Percentiles rank a stretch among this genome's conserved stretches.
phyloP scores from a whole-genome alignment of 106 monocot genomes.

The Triglochin maritima region DNA sequence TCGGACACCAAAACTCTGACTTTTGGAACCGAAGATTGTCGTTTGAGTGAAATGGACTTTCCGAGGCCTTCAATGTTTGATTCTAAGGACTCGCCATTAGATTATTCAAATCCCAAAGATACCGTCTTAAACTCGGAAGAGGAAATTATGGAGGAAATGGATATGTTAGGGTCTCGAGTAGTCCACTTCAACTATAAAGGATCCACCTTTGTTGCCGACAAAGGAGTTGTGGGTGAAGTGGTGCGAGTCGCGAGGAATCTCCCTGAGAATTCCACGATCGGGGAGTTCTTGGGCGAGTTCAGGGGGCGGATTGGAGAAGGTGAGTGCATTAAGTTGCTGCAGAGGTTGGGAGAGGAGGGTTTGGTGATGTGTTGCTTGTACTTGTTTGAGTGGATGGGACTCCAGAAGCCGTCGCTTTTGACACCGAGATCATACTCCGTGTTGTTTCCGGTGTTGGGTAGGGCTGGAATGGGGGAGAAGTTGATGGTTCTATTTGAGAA shows the following conservation, averaged over 20 bases:
- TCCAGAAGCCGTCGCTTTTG: conserved; percentile 47
- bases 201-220: neutral
- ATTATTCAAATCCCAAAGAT: neutral
- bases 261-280: conserved; percentile 46
- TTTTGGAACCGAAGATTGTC: no score
- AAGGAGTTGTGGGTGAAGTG: conserved; percentile 36
- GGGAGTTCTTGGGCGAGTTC: conserved; percentile 39
- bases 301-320: conserved; percentile 43
- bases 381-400: conserved; percentile 80
- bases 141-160: neutral
- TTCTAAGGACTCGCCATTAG: no score
- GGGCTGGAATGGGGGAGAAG: conserved; percentile 54
- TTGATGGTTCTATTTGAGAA: conserved; percentile 58
- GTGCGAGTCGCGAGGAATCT: conserved; percentile 39
- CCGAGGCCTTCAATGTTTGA: no score
- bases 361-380: conserved; percentile 40
- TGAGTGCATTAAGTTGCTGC: conserved; percentile 71
- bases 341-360: conserved; percentile 57
- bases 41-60: neutral
- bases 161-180: no score
- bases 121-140: neutral
- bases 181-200: neutral
- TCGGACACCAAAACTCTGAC: no score
- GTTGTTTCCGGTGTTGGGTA: conserved; percentile 51
- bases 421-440: conserved; percentile 42